These are phyloP conservation scores for Solanum microdontum DNA, from an alignment of 257 asterid species.

Conservation along the genomic window DNA sequence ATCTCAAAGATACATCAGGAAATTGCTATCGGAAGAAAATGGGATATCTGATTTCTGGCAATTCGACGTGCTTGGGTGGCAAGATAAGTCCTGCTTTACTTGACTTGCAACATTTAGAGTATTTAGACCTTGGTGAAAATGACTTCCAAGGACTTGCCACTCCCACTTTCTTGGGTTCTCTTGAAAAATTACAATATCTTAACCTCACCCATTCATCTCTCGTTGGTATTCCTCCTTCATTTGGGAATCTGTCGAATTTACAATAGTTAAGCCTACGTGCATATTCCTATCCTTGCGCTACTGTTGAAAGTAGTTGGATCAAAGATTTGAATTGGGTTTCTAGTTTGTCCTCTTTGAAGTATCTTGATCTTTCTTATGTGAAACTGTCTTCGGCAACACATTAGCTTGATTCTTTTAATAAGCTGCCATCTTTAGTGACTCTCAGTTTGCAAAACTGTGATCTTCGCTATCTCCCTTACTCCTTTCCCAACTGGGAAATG, in stretches of 20 bases:
- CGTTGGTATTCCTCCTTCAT: conserved; percentile 10
- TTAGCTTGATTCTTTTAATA: not conserved
- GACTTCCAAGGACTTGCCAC: not conserved
- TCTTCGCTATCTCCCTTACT: not conserved
- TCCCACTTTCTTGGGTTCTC: conserved; percentile 14
- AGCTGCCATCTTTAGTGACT: conserved; percentile 1
- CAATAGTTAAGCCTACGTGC: not conserved
- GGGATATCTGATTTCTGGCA: not conserved
- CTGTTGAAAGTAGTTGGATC: not conserved
- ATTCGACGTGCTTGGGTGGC: conserved; percentile 2
- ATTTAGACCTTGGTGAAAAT: conserved; percentile 19
- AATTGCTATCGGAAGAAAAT: not conserved
- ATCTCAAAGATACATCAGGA: not conserved
- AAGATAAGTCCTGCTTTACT: conserved; percentile 10
- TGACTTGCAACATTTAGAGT: not conserved
- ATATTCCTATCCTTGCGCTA: not conserved
- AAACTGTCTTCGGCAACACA: not conserved
- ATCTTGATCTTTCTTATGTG: conserved; percentile 1
- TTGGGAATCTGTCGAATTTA: conserved; percentile 17
- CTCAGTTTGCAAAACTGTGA: conserved; percentile 1
- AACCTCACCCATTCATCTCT: conserved; percentile 5
- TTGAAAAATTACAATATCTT: conserved; percentile 7
- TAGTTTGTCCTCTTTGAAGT: conserved; percentile 3
- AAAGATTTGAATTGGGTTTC: not conserved
- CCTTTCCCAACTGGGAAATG: not conserved